A percentile compares a stretch with the other conserved stretches of the same genome.
Conservation (phyloP, 2,329 filamentous ascomycete species). For the Cordyceps cicadae region DNA sequence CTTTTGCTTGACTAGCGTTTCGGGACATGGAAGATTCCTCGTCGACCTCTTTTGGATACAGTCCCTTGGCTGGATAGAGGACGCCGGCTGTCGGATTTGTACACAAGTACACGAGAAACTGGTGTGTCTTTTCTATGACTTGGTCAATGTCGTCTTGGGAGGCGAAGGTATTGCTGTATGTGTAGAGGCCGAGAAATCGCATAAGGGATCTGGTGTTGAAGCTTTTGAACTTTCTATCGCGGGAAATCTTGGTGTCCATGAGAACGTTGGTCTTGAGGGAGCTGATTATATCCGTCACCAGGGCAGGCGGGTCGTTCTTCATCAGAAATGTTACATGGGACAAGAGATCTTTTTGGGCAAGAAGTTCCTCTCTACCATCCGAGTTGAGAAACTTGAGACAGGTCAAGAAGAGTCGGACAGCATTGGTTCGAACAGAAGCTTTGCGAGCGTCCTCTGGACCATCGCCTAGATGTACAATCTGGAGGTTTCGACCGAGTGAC, state of each 20-base stretch:
- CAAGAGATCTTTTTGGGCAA: conserved; percentile 73
- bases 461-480: conserved; percentile 53
- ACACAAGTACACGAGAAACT: conserved; percentile 67
- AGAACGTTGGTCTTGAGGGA: conserved; percentile 63
- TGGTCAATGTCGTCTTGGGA: conserved; percentile 34
- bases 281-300: conserved; percentile 67
- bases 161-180: conserved; percentile 41
- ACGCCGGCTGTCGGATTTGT: conserved; percentile 66
- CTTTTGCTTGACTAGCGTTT: conserved; percentile 41
- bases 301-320: conserved; percentile 64
- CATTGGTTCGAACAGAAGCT: conserved; percentile 75
- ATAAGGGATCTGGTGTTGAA: conserved; percentile 68
- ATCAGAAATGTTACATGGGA: conserved; percentile 74
- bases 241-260: conserved; percentile 63
- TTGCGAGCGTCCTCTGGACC: conserved; percentile 54
- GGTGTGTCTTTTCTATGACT: conserved; percentile 63
- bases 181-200: conserved; percentile 64
- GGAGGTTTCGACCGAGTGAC: conserved; percentile 71
- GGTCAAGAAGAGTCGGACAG: conserved; percentile 71
- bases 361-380: conserved; percentile 70
- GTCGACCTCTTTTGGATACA: conserved; percentile 69
- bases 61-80: conserved; percentile 67
- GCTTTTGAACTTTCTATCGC: conserved; percentile 65
- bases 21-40: conserved; percentile 28
- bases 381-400: conserved; percentile 71